Evolutionary conservation across 257 asterid species (phyloP).

Genomic region (Lavandula angustifolia): DNA sequence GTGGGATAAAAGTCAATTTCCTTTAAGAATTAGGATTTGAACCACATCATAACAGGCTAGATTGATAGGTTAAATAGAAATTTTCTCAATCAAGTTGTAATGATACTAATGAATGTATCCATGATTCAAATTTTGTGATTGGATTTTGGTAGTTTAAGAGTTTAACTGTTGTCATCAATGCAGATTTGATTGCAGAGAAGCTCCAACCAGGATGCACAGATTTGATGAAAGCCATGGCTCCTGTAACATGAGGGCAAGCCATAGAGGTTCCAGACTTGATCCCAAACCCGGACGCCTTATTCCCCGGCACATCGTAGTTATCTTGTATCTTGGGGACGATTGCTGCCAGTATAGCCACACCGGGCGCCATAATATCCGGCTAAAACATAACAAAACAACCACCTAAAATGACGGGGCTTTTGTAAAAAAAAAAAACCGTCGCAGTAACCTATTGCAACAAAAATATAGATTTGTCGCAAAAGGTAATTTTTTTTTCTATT

Average conservation of each 20-base stretch:
- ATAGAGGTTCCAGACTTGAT: conserved; percentile 79
- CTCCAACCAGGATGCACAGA: conserved; percentile 64
- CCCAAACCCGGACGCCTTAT: conserved; percentile 42
- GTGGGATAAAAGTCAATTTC: no score
- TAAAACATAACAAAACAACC: conserved; percentile 14
- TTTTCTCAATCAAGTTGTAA: no score
- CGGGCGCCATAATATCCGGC: conserved; percentile 83
- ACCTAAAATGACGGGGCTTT: neutral
- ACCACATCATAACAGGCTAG: no score
- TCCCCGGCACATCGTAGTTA: conserved; percentile 42
- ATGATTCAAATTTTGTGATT: no score
- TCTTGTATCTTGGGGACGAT: conserved; percentile 35
- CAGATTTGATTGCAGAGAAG: conserved; percentile 64
- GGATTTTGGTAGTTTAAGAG: no score
- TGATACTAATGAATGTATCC: no score
- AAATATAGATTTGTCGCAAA: no score
- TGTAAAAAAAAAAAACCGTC: no score
- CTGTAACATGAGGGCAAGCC: conserved; percentile 88
- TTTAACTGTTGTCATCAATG: conserved; percentile 72
- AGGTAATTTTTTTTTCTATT: no score
- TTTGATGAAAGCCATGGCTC: conserved; percentile 66
- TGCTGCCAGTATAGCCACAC: conserved; percentile 75
- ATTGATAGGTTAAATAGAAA: no score
- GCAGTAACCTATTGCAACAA: no score
- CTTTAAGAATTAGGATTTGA: no score